Evolutionary conservation across 2,329 filamentous ascomycete species (phyloP).

Genomic region (Pseudogymnoascus sp.): DNA sequence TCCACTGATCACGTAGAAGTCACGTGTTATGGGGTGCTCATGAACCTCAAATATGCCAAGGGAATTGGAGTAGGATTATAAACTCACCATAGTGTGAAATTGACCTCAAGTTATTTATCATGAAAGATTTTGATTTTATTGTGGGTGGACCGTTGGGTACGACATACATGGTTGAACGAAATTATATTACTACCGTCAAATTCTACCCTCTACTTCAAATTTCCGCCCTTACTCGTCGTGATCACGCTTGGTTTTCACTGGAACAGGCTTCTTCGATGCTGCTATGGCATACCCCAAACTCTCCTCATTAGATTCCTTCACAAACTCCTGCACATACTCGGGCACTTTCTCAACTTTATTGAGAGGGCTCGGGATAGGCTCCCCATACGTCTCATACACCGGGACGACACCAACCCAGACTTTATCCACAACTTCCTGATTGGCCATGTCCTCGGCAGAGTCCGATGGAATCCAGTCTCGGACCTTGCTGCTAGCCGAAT

Average conservation of each 20-base stretch:
- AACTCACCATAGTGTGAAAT: neutral
- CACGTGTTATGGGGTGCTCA: conserved; percentile 6
- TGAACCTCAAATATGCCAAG: conserved; percentile 4
- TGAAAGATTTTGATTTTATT: neutral
- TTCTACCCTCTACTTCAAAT: neutral
- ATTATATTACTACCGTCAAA: neutral
- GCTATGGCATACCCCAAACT: conserved; percentile 23
- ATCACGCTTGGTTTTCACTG: neutral
- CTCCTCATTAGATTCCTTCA: conserved; percentile 39
- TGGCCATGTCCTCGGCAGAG: conserved; percentile 41
- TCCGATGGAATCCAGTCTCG: conserved; percentile 57
- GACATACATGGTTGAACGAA: neutral
- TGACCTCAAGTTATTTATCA: neutral
- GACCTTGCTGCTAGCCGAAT: conserved; percentile 69
- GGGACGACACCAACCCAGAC: conserved; percentile 56
- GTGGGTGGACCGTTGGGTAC: neutral
- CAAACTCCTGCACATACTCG: conserved; percentile 47
- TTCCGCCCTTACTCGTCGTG: neutral
- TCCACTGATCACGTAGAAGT: neutral
- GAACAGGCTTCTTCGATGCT: neutral
- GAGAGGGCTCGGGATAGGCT: conserved; percentile 19
- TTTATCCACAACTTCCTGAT: conserved; percentile 34
- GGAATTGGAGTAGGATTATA: neutral
- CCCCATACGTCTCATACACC: conserved; percentile 54
- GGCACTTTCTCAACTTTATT: conserved; percentile 36